Percentiles rank a stretch among this genome's conserved stretches.
phyloP scores from a whole-genome alignment of 2,329 filamentous ascomycete species.

The Alternaria arborescens region DNA sequence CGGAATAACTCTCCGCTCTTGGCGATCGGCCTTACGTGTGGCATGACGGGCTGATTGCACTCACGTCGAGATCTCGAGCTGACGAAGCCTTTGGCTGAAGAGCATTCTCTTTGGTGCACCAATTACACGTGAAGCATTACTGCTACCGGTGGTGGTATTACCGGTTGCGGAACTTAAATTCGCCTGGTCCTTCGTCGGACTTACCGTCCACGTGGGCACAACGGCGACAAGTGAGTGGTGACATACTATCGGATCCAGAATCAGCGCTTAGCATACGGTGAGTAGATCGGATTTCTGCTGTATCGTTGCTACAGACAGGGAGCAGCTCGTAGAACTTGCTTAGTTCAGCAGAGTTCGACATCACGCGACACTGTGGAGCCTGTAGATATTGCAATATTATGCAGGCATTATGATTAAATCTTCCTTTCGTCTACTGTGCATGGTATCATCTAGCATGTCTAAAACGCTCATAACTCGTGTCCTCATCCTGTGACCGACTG shows the following conservation, averaged over 20 bases:
- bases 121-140: not conserved
- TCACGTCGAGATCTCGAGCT: not conserved
- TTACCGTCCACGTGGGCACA: not conserved
- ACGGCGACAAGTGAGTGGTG: not conserved
- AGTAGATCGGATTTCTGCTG: not conserved
- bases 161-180: not conserved
- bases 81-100: not conserved
- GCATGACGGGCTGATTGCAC: not conserved
- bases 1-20: conserved; percentile 1
- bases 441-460: conserved; percentile 12
- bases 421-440: not conserved
- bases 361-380: not conserved
- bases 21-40: not conserved
- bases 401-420: not conserved
- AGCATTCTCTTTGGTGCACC: not conserved
- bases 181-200: not conserved
- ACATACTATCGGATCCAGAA: not conserved
- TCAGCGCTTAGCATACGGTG: not conserved
- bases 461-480: conserved; percentile 31
- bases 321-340: not conserved
- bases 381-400: not conserved
- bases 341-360: not conserved
- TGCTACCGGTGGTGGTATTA: not conserved
- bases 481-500: conserved; percentile 13
- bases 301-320: not conserved